Conservation (phyloP, 129 eudicot genomes). For the Lactuca saligna region DNA sequence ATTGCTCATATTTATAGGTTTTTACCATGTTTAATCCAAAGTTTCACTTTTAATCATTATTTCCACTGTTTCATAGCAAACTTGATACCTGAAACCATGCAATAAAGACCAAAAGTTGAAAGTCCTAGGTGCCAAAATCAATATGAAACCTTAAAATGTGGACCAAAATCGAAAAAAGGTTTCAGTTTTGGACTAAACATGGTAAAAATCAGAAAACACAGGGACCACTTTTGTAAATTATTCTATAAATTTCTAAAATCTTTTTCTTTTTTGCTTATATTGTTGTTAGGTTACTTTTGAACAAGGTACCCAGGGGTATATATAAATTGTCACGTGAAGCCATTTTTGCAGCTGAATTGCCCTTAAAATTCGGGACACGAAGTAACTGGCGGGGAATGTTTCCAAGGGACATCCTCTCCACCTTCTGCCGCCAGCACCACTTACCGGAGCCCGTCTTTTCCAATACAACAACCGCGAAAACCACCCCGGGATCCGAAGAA, state of each 20-base stretch:
- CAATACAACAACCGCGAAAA: conserved; percentile 22
- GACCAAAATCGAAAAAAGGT: too few species aligned
- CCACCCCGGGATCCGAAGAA: conserved; percentile 28
- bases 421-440: conserved; percentile 73
- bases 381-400: conserved; percentile 85
- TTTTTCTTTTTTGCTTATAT: background rate
- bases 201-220: too few species aligned
- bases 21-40: too few species aligned
- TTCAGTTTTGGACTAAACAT: too few species aligned
- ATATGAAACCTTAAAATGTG: too few species aligned
- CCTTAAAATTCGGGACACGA: conserved; percentile 54
- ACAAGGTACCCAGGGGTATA: conserved; percentile 65
- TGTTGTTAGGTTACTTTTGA: conserved; percentile 56
- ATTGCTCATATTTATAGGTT: background rate
- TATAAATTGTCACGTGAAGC: conserved; percentile 83
- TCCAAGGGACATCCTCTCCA: conserved; percentile 79
- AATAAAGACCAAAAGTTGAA: too few species aligned
- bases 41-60: too few species aligned
- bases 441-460: conserved; percentile 70
- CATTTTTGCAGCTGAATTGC: conserved; percentile 75
- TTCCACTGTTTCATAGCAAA: too few species aligned
- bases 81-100: too few species aligned
- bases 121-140: too few species aligned
- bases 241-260: background rate
- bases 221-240: too few species aligned